Base-by-base conservation (phyloP, 148 eudicot species). In the Suaeda aralocaspica region DNA sequence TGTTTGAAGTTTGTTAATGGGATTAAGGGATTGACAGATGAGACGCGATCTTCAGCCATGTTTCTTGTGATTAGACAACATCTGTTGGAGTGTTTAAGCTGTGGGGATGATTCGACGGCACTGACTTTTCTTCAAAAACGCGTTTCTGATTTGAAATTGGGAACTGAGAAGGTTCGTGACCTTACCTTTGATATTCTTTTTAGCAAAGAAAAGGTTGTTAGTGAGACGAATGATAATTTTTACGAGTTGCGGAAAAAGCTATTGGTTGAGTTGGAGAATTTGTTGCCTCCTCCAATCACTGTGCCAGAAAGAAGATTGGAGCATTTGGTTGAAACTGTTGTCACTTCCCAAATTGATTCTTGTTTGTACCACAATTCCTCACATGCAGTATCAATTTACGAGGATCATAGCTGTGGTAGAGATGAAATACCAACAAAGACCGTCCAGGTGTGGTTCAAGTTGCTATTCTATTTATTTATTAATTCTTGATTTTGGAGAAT, bases 281-380 rank as follows among this genome's bases (percentile, higher is more conserved):
- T 90, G 75, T 76, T 93, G 66, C 96, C 98, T 19, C 84, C 90
- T 73, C 92, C 95, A 11, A 34, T 90, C 46, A 77, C 83, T 6
- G 14, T 93, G 66, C 95, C 96, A 28, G 91, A 88, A 59, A 83
- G 91, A 82, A 81, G 98, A 81, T 78, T 93, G 84, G 98, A 87
- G 75, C 78, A 83, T 72, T 77, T 93, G 78, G 84, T 93, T 57
- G 98, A 90, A 83, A 85, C 66, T 82, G 88, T 84, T 42, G 82
- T 83, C 31, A 34, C 63, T 77, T 77, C 82, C 10, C 95, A 88
- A 76, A 76, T 87, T 75, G 91, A 88, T 74, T 77, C 87, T 15
- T 93, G 98, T 66, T 42, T 85, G 75, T 93, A 90, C 71, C 98
- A 93, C 74, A 87, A 83, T 82, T 81, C 82, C 28, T 26, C 70